phyloP scores from a whole-genome alignment of 306 rosid genomes.

The Prunus fruticosa region DNA sequence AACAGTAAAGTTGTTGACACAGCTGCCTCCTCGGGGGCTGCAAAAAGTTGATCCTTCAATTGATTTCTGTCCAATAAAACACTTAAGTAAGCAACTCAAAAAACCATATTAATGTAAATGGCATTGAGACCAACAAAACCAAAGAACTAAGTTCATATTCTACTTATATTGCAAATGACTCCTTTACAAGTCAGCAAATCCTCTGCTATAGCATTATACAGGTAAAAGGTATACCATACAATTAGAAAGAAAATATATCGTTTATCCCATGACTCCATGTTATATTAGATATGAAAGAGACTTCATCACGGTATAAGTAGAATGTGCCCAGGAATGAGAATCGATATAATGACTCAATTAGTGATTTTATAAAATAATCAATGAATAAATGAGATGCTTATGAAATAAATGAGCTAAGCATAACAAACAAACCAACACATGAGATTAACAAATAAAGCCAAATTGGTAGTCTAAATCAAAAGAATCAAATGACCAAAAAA shows the following conservation, averaged over 20 bases:
- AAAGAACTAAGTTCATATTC: background rate
- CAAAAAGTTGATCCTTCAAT: slow-evolving; percentile 64
- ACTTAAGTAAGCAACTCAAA: slow-evolving; percentile 30
- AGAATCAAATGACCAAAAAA: slow-evolving; percentile 4
- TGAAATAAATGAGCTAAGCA: background rate
- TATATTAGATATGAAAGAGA: background rate
- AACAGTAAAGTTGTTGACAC: slow-evolving; percentile 51
- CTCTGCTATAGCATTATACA: background rate
- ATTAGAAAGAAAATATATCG: background rate
- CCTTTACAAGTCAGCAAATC: background rate
- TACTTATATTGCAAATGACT: background rate
- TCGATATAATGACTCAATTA: background rate
- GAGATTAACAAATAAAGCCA: background rate
- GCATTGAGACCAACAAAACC: background rate
- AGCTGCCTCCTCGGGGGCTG: slow-evolving; percentile 45
- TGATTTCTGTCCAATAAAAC: slow-evolving; percentile 53
- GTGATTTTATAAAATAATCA: background rate
- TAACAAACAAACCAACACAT: background rate
- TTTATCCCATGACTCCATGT: background rate
- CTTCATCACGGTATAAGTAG: too few species aligned
- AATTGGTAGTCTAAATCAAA: background rate
- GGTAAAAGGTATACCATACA: background rate
- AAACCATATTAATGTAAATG: too few species aligned
- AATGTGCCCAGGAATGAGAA: background rate
- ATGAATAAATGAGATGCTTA: background rate